Base-by-base conservation (phyloP, 2,329 filamentous ascomycete species). In the Cryphonectria parasitica region DNA sequence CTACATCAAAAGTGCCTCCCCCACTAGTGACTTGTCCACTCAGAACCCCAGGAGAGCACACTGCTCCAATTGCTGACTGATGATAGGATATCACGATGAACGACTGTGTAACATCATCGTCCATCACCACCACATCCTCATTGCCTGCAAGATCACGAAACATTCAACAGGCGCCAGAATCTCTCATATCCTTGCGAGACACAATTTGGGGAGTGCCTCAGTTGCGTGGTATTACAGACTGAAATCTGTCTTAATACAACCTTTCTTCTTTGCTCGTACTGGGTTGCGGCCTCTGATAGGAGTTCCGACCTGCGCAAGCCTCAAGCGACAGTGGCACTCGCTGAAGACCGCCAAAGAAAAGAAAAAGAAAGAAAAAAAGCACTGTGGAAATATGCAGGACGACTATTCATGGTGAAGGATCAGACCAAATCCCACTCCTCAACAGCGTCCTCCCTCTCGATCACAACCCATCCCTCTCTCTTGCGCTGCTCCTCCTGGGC, bases 401-500 rank as follows among this genome's bases (percentile, higher is more conserved):
- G 52, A 28, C 52, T 13, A 28, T 17, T 2, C 28, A 31, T 8
- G 13, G 8, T 34, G 54, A 28, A 28, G 28, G 45, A 17, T 45
- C 22, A 69, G 43, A 71, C 6, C 15, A 71, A 3, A 34, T 58
- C 54, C 70, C 67, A 71, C 2, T 43, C 39, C 11, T 71, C 70
- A 1, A 39, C n/a, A 4, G 49, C 63, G n/a, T 71, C 67, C 17
- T 25, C 60, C 31, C 36, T 17, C 45, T 54, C 43, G 34, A 71
- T 34, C 28, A 69, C 10, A n/a, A 69, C 64, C 63, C 64, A 71
- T 52, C 69, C 70, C 58, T 52, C 43, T 49, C 39, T 52, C 63
- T 62, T 58, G 39, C 64, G 54, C 28, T 58, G 15, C 64, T 58
- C 58, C 11, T 25, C 56, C 63, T 17, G 11, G 36, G 34, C 49